Base-by-base conservation (phyloP, 768 basidiomycete genomes). In the Udeniomyces megalosporus region DNA sequence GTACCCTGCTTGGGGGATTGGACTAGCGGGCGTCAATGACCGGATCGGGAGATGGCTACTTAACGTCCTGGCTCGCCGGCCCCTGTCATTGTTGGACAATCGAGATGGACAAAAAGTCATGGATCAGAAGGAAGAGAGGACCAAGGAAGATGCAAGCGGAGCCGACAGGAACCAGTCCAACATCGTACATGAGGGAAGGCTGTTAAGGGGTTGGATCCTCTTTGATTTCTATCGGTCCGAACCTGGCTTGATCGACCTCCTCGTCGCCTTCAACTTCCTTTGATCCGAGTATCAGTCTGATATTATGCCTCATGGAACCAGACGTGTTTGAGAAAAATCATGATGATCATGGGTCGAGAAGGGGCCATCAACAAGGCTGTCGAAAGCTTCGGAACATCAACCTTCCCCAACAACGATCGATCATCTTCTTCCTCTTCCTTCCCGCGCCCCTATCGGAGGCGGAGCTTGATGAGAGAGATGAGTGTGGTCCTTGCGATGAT, bases 11-110 rank as follows among this genome's bases (percentile, higher is more conserved):
- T 59, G 35, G 38, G 28, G 55, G 55, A 51, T 28, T 12, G 60
- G 60, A 1, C 76, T 90, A n/a, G 83, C 87, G 70, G 91, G 91
- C 2, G 83, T 91, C 45, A 96, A 96, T 69, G 77, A 77, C 26
- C 78, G 83, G n/a, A 74, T 88, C 3, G 83, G 79, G 2, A 75
- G 74, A 58, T 93, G 88, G 85, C 70, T 90, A 22, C 69, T 89
- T 48, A 78, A 80, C 44, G 73, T 75, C 63, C 72, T 89, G 29
- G n/a, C n/a, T n/a, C n/a, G n/a, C n/a, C n/a, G n/a, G n/a, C n/a
- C n/a, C n/a, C 63, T 62, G 35, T 47, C 54, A 1, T 57, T 54
- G 15, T 24, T n/a, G 34, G 34, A 31, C 34, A 31, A 50, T 58
- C 47, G 38, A 2, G 53, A 50, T 32, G 54, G 64, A 49, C 17